These are phyloP conservation scores for Herpotrichia juniperi DNA, from an alignment of 2,329 filamentous ascomycete species.

Conservation along the genomic window DNA sequence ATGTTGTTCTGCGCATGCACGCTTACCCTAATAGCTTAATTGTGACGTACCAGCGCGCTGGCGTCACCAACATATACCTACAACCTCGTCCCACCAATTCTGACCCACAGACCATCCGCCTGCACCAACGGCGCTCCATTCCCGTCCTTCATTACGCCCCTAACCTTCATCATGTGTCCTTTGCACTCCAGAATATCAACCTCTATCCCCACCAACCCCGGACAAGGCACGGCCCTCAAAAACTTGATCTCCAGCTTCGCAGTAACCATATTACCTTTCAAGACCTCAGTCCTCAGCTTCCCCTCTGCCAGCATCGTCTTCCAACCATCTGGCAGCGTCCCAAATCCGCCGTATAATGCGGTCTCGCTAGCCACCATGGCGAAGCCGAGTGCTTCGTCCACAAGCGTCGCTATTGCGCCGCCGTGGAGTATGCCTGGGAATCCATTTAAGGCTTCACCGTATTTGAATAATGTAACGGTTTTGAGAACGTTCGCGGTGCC, in stretches of 20 bases:
- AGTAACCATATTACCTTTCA: constrained; percentile 27
- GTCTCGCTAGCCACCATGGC: constrained; percentile 24
- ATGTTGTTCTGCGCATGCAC: no score
- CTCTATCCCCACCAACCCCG: constrained; percentile 32
- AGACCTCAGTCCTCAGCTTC: constrained; percentile 14
- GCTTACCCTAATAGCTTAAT: no score
- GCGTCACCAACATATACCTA: constrained; percentile 1
- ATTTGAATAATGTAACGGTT: constrained; percentile 25
- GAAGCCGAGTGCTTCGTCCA: constrained; percentile 63
- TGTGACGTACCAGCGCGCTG: no score
- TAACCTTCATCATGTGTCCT: constrained; percentile 26
- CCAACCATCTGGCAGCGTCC: constrained; percentile 2
- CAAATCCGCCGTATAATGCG: constrained; percentile 5
- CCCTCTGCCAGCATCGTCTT: constrained; percentile 10
- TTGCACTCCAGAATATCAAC: constrained; percentile 24
- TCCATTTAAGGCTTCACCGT: constrained; percentile 54
- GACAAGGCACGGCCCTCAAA: constrained; percentile 27
- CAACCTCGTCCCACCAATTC: constrained; percentile 24
- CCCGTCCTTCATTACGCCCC: constrained; percentile 29
- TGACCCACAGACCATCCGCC: constrained; percentile 28
- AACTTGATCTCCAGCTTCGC: constrained; percentile 28
- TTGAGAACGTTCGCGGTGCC: constrained; percentile 16
- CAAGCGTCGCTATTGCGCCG: constrained; percentile 67
- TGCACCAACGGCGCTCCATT: constrained; percentile 26
- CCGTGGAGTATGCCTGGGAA: constrained; percentile 75